Evolutionary conservation across 2,329 filamentous ascomycete genomes (phyloP).

Genomic region (Scedosporium dehoogii): DNA sequence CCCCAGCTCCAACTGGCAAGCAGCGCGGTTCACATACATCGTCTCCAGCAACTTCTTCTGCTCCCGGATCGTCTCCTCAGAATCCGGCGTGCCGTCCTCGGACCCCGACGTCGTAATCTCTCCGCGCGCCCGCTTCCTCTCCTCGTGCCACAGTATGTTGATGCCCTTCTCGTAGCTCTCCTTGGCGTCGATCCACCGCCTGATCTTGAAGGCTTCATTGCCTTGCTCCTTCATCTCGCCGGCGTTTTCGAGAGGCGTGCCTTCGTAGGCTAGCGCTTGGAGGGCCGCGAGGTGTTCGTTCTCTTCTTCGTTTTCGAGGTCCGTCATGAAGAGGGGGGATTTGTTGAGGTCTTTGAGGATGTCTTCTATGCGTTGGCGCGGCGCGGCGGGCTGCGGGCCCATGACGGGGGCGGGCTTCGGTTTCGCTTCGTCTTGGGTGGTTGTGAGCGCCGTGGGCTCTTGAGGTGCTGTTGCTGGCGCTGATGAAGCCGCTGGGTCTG

Average conservation of each 20-base stretch:
- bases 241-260: constrained; percentile 73
- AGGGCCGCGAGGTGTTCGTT: constrained; percentile 80
- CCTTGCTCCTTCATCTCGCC: constrained; percentile 82
- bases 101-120: constrained; percentile 16
- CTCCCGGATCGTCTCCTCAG: constrained; percentile 46
- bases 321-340: constrained; percentile 90
- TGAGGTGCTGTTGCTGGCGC: not conserved
- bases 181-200: constrained; percentile 70
- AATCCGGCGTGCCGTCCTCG: constrained; percentile 12
- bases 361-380: constrained; percentile 42
- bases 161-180: constrained; percentile 92
- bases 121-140: constrained; percentile 40
- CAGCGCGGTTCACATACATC: constrained; percentile 76
- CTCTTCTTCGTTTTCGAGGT: constrained; percentile 52
- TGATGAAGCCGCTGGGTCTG: not conserved
- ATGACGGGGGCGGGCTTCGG: constrained; percentile 42
- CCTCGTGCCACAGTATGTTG: constrained; percentile 55
- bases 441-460: constrained; percentile 16
- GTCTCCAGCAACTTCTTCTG: constrained; percentile 61
- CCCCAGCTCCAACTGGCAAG: constrained; percentile 77
- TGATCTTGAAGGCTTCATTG: constrained; percentile 73
- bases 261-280: constrained; percentile 85
- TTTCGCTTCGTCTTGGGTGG: constrained; percentile 14
- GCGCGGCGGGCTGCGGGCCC: constrained; percentile 11
- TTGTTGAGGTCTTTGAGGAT: constrained; percentile 47